These are phyloP conservation scores for Suillus lakei DNA, from an alignment of 768 basidiomycete genomes.

Conservation along the genomic window DNA sequence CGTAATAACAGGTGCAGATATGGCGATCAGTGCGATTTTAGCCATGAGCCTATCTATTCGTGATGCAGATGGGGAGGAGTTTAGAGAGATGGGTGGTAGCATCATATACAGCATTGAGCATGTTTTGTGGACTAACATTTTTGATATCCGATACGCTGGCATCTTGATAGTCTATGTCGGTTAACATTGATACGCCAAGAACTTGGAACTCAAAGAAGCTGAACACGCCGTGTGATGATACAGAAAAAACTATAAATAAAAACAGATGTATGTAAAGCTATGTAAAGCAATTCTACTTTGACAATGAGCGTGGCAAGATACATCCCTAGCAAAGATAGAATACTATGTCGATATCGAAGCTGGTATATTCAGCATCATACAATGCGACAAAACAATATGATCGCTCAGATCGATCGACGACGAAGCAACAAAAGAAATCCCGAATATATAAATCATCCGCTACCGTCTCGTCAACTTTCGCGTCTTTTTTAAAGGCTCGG, in stretches of 20 bases:
- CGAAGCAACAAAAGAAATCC: conserved; percentile 20
- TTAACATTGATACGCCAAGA: not conserved
- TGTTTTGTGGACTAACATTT: conserved; percentile 4
- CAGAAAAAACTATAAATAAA: conserved; percentile 41
- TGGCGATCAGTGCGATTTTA: conserved; percentile 87
- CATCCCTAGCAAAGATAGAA: conserved; percentile 33
- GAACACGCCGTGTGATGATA: conserved; percentile 28
- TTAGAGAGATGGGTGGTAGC: not conserved
- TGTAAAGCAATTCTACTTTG: conserved; percentile 19
- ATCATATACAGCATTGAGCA: conserved; percentile 6
- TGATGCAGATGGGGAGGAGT: not conserved
- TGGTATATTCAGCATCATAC: conserved; percentile 15
- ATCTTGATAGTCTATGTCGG: not conserved
- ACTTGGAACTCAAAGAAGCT: not conserved
- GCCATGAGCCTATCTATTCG: conserved; percentile 59
- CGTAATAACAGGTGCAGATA: conserved; percentile 81
- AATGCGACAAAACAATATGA: conserved; percentile 10
- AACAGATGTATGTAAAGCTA: conserved; percentile 33
- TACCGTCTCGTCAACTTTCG: conserved; percentile 54
- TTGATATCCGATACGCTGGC: not conserved
- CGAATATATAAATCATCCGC: conserved; percentile 31
- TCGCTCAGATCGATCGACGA: conserved; percentile 7
- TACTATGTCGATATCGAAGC: conserved; percentile 19
- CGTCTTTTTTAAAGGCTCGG: conserved; percentile 53
- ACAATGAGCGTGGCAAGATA: conserved; percentile 23